A percentile compares a stretch with the other conserved stretches of the same genome.
phyloP scores from a whole-genome alignment of 2,329 filamentous ascomycete species.

The Septoria petroselini region DNA sequence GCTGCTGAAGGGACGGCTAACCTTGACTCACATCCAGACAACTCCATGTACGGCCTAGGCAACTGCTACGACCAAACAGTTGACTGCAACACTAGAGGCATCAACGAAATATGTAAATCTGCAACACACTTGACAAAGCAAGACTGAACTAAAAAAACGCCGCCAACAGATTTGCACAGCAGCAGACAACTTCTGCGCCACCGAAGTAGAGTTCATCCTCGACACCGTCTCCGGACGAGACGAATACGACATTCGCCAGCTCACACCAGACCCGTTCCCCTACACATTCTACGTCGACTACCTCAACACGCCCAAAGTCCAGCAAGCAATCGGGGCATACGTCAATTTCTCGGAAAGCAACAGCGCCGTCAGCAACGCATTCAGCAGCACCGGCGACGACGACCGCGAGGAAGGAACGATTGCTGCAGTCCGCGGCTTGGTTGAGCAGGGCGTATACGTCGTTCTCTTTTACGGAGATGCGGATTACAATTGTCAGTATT shows the following conservation, averaged over 20 bases:
- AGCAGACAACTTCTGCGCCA: constrained; percentile 56
- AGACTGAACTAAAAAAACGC: no score
- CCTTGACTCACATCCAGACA: no score
- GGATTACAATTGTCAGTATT: constrained; percentile 44
- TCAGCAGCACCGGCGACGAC: constrained; percentile 51
- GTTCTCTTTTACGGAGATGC: constrained; percentile 50
- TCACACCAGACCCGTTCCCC: constrained; percentile 57
- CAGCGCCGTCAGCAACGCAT: constrained; percentile 46
- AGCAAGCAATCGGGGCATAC: constrained; percentile 58
- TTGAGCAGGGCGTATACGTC: constrained; percentile 43
- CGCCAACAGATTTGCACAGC: constrained; percentile 44
- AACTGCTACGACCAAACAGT: constrained; percentile 59
- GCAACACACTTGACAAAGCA: no score
- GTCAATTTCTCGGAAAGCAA: constrained; percentile 55
- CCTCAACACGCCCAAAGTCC: constrained; percentile 55
- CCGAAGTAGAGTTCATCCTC: constrained; percentile 53
- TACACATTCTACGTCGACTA: constrained; percentile 52
- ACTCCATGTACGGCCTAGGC: constrained; percentile 58
- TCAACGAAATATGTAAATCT: constrained; percentile 37
- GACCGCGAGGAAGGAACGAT: constrained; percentile 46
- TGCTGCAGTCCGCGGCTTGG: constrained; percentile 41
- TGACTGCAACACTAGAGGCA: constrained; percentile 53
- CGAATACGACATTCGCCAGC: constrained; percentile 59
- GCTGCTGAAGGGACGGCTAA: no score
- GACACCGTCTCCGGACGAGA: constrained; percentile 54